These are phyloP conservation scores for Candida tammaniensis DNA, from an alignment of 805 yeast genomes.

Conservation along the genomic window DNA sequence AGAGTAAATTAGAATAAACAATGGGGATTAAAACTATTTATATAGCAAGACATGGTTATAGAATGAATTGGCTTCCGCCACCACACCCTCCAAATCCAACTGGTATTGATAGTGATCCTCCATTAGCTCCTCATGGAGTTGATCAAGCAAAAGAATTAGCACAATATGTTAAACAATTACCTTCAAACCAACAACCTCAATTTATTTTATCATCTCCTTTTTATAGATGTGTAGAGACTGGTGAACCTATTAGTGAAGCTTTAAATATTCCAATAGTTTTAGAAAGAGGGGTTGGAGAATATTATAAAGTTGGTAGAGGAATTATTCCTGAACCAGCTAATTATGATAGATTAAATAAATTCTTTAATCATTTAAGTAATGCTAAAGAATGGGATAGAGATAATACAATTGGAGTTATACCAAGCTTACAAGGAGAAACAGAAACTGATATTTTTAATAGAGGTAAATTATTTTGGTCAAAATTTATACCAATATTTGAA, in stretches of 20 bases:
- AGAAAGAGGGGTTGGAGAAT: conserved; percentile 89
- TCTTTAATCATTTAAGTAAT: conserved; percentile 49
- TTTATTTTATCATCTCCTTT: conserved; percentile 79
- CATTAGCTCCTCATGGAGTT: conserved; percentile 82
- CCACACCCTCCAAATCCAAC: conserved; percentile 84
- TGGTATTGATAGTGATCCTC: conserved; percentile 86
- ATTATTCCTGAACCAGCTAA: conserved; percentile 71
- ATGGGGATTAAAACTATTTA: conserved; percentile 52
- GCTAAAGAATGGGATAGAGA: conserved; percentile 37
- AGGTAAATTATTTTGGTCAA: conserved; percentile 50
- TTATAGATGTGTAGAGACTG: conserved; percentile 84
- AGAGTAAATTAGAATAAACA: too few relatives aligned
- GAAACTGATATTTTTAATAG: conserved; percentile 67
- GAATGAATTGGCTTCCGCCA: conserved; percentile 77
- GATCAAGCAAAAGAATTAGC: conserved; percentile 85
- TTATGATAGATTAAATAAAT: conserved; percentile 42
- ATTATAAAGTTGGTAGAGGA: conserved; percentile 74
- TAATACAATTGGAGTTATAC: conserved; percentile 58
- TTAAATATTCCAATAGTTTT: conserved; percentile 58
- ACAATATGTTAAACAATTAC: conserved; percentile 43
- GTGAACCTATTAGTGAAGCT: conserved; percentile 61
- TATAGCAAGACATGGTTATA: conserved; percentile 82
- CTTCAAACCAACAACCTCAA: conserved; percentile 59
- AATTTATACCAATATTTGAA: conserved; percentile 59
- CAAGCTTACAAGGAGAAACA: conserved; percentile 70